Percentiles rank a stretch among this genome's conserved stretches.
Conservation (phyloP, 2,329 filamentous ascomycete genomes). For the Alternaria triticina region DNA sequence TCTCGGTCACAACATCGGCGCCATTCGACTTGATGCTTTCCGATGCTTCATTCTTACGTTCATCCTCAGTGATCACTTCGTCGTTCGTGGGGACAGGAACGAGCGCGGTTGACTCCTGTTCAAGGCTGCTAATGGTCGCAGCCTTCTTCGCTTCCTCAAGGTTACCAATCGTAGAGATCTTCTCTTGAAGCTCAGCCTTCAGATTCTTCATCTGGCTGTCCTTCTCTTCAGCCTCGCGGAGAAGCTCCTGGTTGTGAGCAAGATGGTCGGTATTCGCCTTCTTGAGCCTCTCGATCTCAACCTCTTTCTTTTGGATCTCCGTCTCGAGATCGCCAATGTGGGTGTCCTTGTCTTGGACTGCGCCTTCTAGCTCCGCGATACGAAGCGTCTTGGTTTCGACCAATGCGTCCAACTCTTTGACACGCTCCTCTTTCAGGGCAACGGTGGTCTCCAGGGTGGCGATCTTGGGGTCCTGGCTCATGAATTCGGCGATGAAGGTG, state of each 20-base stretch:
- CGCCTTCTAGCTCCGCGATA: slow-evolving; percentile 16
- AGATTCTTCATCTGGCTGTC: slow-evolving; percentile 18
- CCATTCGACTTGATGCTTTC: background rate
- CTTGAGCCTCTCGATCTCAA: slow-evolving; percentile 7
- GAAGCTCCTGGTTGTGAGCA: slow-evolving; percentile 20
- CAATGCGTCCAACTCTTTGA: slow-evolving; percentile 18
- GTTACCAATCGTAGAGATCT: slow-evolving; percentile 4
- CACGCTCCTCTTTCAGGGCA: slow-evolving; percentile 8
- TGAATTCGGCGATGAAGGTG: slow-evolving; percentile 11
- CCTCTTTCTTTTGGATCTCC: background rate
- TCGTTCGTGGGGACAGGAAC: background rate
- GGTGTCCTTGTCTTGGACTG: slow-evolving; percentile 4
- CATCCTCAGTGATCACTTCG: background rate
- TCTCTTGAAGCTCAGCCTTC: slow-evolving; percentile 17
- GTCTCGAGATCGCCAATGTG: slow-evolving; percentile 10
- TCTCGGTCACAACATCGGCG: background rate
- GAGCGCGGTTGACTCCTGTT: background rate
- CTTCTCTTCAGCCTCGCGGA: slow-evolving; percentile 22
- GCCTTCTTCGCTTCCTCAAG: slow-evolving; percentile 9
- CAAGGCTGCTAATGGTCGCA: slow-evolving; percentile 10
- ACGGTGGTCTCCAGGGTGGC: slow-evolving; percentile 1
- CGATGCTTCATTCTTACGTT: background rate
- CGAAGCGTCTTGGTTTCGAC: slow-evolving; percentile 10
- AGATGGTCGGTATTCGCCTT: slow-evolving; percentile 6
- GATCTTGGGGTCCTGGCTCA: background rate